A percentile compares a stretch with the other conserved stretches of the same genome.
Conservation (phyloP, 1,139 yeast genomes). For the Suhomyces maxii region DNA sequence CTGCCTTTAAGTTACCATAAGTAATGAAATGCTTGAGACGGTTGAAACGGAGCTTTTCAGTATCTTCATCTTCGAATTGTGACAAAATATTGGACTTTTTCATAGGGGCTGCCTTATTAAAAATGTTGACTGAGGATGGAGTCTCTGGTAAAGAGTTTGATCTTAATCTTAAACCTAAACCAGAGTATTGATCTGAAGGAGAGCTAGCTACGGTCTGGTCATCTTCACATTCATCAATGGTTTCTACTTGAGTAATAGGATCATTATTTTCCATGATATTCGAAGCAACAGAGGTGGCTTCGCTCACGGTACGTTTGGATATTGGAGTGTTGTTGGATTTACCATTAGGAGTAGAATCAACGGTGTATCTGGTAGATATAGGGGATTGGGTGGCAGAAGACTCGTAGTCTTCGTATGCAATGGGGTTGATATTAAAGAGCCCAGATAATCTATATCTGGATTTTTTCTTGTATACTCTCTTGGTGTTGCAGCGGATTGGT, state of each 20-base stretch:
- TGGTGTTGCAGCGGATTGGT: conserved; percentile 38
- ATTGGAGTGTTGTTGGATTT: not conserved
- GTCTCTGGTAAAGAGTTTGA: conserved; percentile 29
- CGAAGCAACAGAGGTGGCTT: conserved; percentile 5
- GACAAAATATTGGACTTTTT: conserved; percentile 4
- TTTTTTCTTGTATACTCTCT: conserved; percentile 39
- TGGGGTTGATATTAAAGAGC: conserved; percentile 41
- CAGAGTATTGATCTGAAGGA: conserved; percentile 10
- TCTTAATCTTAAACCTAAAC: conserved; percentile 12
- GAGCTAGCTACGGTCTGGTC: conserved; percentile 17
- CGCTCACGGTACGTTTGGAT: not conserved
- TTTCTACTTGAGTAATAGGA: not conserved
- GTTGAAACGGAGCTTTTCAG: conserved; percentile 21
- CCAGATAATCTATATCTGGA: conserved; percentile 42
- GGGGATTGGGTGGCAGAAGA: conserved; percentile 6
- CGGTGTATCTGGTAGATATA: not conserved
- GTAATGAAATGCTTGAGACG: conserved; percentile 29
- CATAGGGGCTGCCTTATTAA: conserved; percentile 1
- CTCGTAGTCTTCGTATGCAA: conserved; percentile 19
- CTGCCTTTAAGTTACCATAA: conserved; percentile 12
- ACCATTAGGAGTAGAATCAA: not conserved
- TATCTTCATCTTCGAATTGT: conserved; percentile 13
- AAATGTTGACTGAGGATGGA: conserved; percentile 6
- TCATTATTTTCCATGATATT: conserved; percentile 10
- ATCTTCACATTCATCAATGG: conserved; percentile 2